Base-by-base conservation (phyloP, 371 early-diverging fungal species). In the Apophysomyces elegans region DNA sequence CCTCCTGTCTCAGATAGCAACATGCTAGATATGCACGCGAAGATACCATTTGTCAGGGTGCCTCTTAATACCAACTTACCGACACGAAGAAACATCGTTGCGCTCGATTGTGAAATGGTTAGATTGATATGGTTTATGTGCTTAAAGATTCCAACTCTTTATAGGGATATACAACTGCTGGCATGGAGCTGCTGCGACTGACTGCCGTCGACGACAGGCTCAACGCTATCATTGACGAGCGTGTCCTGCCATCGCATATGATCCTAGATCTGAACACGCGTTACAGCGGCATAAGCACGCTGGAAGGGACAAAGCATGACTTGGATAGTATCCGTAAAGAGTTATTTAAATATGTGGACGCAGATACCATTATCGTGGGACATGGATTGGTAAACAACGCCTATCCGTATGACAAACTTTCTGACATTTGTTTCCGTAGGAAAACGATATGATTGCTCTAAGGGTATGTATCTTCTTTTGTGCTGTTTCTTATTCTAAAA, bases 141-240 rank as follows among this genome's bases (percentile, higher is more conserved):
- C 9, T 59, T 18, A 37, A 59, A 4, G 16, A 26, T 21, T 41
- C 44, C 8, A 6, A 14, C 5, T 38, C 9, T 41, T 8, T 4
- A 1, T 56, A 74, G 74, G 81, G 74, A 0, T 82, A 82, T 63
- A 82, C 83, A 12, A 82, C 83, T 32, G 73, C 63, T 6, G 88
- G 88, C 1, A 84, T 86, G 73, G 88, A 88, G 37, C 58, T 88
- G 64, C 78, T 84, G 38, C 77, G 88, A 43, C 64, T 88, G 16
- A 84, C 87, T 1, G 86, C 75, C 0, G 70, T 86, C 2, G 86
- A 84, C 61, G 72, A 77, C 44, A 43, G 76, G 2, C 76, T 73
- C 37, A 70, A 82, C 1, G 59, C 67, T 1, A 58, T 88, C 9
- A 21, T 88, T 64, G 88, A 86, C 71, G 87, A 88, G 60, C 67